A percentile compares a stretch with the other conserved stretches of the same genome.
These are phyloP conservation scores for Leccinum boreale DNA, from an alignment of 768 basidiomycete species.

Conservation along the genomic window DNA sequence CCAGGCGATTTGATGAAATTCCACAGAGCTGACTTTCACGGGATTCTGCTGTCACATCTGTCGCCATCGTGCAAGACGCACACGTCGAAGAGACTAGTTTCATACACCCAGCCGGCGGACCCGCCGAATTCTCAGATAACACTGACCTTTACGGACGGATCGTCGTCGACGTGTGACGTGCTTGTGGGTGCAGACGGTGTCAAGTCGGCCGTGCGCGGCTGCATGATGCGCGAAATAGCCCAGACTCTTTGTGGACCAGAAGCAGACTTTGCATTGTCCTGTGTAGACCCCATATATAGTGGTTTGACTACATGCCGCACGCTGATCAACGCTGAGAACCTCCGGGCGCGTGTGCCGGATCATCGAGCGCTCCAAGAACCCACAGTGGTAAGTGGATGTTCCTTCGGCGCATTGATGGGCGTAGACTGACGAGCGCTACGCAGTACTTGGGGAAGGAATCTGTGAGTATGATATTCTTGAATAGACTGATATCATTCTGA, in stretches of 20 bases:
- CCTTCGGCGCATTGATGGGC: neutral
- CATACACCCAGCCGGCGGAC: slow-evolving; percentile 47
- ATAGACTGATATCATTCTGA: neutral
- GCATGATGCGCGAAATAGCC: slow-evolving; percentile 33
- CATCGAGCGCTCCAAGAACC: slow-evolving; percentile 48
- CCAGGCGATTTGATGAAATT: slow-evolving; percentile 49
- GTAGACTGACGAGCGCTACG: neutral
- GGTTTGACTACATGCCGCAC: slow-evolving; percentile 59
- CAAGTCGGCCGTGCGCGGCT: slow-evolving; percentile 47
- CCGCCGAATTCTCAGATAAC: slow-evolving; percentile 30
- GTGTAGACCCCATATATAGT: slow-evolving; percentile 54
- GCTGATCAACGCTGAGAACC: slow-evolving; percentile 48
- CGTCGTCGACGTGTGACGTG: slow-evolving; percentile 56
- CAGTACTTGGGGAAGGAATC: slow-evolving; percentile 58
- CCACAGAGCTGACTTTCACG: slow-evolving; percentile 71
- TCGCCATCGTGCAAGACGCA: slow-evolving; percentile 44
- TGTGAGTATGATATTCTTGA: slow-evolving; percentile 28
- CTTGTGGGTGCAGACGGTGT: slow-evolving; percentile 69
- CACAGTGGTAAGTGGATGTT: slow-evolving; percentile 39
- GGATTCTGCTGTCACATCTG: slow-evolving; percentile 51
- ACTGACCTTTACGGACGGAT: slow-evolving; percentile 61
- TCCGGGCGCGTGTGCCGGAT: slow-evolving; percentile 40
- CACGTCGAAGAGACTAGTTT: slow-evolving; percentile 57
- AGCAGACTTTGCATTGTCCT: slow-evolving; percentile 39
- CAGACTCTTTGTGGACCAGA: slow-evolving; percentile 36